phyloP scores from a whole-genome alignment of 1,284 basidiomycete genomes.

The Cutaneotrichosporon dermatis region DNA sequence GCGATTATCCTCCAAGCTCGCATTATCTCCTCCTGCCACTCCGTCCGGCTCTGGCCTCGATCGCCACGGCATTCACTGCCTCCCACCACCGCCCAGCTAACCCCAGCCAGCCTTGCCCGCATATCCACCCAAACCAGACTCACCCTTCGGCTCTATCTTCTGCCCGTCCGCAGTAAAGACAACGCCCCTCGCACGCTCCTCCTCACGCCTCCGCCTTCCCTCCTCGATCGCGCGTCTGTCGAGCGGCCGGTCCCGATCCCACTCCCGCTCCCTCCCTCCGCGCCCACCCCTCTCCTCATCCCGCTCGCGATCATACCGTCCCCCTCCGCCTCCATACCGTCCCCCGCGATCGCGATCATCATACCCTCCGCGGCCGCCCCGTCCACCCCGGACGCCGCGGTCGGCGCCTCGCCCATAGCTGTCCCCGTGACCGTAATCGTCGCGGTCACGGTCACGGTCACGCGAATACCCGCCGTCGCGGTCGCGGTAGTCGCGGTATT shows the following conservation, averaged over 20 bases:
- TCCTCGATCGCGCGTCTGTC: constrained; percentile 46
- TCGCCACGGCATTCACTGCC: no score
- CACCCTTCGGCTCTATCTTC: constrained; percentile 23
- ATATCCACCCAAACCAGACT: constrained; percentile 5
- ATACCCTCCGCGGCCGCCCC: neutral
- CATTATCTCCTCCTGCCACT: no score
- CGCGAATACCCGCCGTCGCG: constrained; percentile 10
- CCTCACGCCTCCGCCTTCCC: constrained; percentile 43
- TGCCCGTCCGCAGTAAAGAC: constrained; percentile 31
- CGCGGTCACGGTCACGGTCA: constrained; percentile 48
- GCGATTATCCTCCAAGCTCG: neutral
- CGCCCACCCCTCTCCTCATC: constrained; percentile 10
- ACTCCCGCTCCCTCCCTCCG: constrained; percentile 14
- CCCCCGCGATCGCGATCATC: constrained; percentile 8
- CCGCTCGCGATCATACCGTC: constrained; percentile 14
- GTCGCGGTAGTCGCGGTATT: constrained; percentile 4
- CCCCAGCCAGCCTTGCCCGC: no score
- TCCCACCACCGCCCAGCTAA: no score
- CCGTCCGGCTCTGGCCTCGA: no score
- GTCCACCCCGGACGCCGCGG: constrained; percentile 9
- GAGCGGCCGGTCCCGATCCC: constrained; percentile 30
- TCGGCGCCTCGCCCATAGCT: constrained; percentile 2
- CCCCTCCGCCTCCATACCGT: constrained; percentile 13
- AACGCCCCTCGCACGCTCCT: constrained; percentile 40
- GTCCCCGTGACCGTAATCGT: constrained; percentile 38